These are phyloP conservation scores for Boletus semigastroideus DNA, from an alignment of 1,284 basidiomycete species.

Conservation along the genomic window DNA sequence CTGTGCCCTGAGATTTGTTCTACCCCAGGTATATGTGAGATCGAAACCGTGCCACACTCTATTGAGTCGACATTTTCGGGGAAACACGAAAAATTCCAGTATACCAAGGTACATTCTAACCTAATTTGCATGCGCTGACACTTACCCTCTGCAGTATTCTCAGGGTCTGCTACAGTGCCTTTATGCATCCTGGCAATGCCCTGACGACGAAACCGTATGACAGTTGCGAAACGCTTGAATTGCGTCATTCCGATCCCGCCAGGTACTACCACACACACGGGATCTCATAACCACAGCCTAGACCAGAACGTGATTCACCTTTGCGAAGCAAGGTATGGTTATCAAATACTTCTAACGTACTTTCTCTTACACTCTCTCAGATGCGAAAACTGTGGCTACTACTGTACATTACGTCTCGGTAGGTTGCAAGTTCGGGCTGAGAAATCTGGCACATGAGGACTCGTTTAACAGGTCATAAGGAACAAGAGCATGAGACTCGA, in stretches of 20 bases:
- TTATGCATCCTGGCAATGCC: neutral
- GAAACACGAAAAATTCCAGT: slow-evolving; percentile 45
- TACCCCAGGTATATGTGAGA: slow-evolving; percentile 52
- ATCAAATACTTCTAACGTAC: slow-evolving; percentile 15
- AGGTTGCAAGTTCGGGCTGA: neutral
- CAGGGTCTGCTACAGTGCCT: slow-evolving; percentile 21
- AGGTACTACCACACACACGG: slow-evolving; percentile 42
- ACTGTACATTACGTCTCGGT: slow-evolving; percentile 59
- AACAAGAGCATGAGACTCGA: slow-evolving; percentile 41
- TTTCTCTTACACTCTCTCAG: slow-evolving; percentile 33
- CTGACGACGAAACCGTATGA: neutral
- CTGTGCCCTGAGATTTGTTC: slow-evolving; percentile 44
- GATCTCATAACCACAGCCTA: slow-evolving; percentile 48
- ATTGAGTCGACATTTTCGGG: slow-evolving; percentile 57
- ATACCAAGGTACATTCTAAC: slow-evolving; percentile 41
- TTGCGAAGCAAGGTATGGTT: slow-evolving; percentile 46
- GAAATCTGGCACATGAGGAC: neutral
- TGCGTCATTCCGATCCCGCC: slow-evolving; percentile 48
- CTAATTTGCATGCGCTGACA: neutral
- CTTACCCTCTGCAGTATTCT: slow-evolving; percentile 19
- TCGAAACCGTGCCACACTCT: slow-evolving; percentile 55
- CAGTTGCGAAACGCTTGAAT: slow-evolving; percentile 48
- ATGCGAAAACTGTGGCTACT: slow-evolving; percentile 57
- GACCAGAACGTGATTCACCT: slow-evolving; percentile 45
- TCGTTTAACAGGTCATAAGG: neutral